Percentiles rank a stretch among this genome's conserved stretches.
Evolutionary conservation across 192 early-diverging fungal genomes (phyloP).

Genomic region (Backusella sp.): DNA sequence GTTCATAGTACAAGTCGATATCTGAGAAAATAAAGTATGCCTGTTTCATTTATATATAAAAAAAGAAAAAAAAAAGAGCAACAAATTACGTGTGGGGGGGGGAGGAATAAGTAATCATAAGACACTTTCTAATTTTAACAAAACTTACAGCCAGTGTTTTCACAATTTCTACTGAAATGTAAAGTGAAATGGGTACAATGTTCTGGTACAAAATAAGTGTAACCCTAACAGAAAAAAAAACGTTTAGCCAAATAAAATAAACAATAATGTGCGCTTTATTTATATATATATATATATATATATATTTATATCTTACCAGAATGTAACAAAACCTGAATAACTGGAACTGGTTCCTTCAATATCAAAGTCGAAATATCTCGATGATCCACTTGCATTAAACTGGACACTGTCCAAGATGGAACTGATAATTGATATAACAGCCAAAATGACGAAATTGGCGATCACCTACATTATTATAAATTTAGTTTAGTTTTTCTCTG

Average conservation of each 20-base stretch:
- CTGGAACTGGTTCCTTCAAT: conserved; percentile 48
- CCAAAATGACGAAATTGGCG: conserved; percentile 79
- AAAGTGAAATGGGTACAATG: conserved; percentile 94
- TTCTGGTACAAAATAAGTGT: conserved; percentile 92
- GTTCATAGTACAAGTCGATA: conserved; percentile 86
- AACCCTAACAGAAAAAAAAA: conserved; percentile 51
- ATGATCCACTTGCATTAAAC: conserved; percentile 56
- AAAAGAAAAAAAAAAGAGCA: background rate
- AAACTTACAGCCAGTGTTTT: conserved; percentile 75
- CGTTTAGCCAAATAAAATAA: background rate
- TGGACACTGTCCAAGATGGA: conserved; percentile 65
- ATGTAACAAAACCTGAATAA: conserved; percentile 66
- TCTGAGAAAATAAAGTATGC: conserved; percentile 92
- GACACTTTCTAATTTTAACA: background rate
- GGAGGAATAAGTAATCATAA: background rate
- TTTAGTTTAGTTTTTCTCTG: background rate
- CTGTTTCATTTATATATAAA: conserved; percentile 29
- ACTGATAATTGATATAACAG: conserved; percentile 68
- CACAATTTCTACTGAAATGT: conserved; percentile 91
- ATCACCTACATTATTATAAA: conserved; percentile 49
- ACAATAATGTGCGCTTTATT: background rate
- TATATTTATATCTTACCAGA: too few species aligned
- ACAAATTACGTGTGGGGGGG: too few species aligned
- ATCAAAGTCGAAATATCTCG: conserved; percentile 47
- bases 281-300: too few species aligned